Conservation (phyloP, 176 grass and related monocot species). For the Aegilops longissima region DNA sequence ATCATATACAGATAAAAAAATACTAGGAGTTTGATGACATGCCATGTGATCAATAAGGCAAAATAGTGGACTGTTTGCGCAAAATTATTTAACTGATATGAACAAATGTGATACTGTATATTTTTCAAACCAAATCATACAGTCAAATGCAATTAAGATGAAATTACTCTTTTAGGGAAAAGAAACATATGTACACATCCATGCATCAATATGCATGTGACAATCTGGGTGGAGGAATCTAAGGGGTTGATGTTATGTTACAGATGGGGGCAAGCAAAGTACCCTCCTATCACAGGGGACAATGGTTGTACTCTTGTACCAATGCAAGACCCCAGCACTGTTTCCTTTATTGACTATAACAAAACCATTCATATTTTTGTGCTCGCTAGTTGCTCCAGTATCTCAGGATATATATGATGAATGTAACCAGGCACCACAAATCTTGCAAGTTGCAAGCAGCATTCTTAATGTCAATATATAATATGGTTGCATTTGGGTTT, state of each 20-base stretch:
- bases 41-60: not conserved
- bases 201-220: not conserved
- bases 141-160: constrained; percentile 5
- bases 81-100: not conserved
- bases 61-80: not conserved
- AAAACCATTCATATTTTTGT: not conserved
- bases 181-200: not conserved
- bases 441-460: constrained; percentile 10
- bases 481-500: not conserved
- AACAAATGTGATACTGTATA: not conserved
- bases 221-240: constrained; percentile 1
- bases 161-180: not conserved
- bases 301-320: constrained; percentile 15
- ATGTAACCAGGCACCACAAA: not conserved
- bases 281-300: constrained; percentile 17
- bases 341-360: constrained; percentile 6
- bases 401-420: not conserved
- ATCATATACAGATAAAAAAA: not conserved
- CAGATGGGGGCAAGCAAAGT: constrained; percentile 4
- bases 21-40: not conserved
- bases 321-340: not conserved
- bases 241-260: constrained; percentile 21
- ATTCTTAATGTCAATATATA: not conserved
- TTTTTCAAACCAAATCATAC: constrained; percentile 18
- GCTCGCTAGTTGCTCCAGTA: not conserved